Conservation (phyloP, 129 eudicot species). For the Smallanthus sonchifolius region DNA sequence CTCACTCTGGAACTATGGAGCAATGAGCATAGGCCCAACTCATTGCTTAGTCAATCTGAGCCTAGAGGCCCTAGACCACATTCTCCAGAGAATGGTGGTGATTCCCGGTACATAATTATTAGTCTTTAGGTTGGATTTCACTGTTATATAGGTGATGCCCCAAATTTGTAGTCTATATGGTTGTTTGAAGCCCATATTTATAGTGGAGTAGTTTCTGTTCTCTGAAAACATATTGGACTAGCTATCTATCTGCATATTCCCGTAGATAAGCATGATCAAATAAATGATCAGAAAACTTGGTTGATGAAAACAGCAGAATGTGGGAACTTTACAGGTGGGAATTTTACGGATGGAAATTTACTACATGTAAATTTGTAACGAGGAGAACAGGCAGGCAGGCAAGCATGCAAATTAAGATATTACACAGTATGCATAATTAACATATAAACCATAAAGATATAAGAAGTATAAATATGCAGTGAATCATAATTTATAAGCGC, state of each 20-base stretch:
- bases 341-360: background rate
- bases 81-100: background rate
- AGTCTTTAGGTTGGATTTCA: background rate
- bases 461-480: background rate
- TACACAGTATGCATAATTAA: conserved; percentile 4
- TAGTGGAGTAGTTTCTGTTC: background rate
- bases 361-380: background rate
- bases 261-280: background rate
- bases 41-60: background rate
- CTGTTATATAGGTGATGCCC: background rate
- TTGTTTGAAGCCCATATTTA: background rate
- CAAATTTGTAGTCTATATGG: conserved; percentile 3
- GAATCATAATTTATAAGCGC: background rate
- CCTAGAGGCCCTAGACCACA: background rate
- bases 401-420: background rate
- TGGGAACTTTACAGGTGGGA: background rate
- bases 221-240: background rate
- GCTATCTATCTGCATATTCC: background rate
- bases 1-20: background rate
- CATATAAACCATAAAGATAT: background rate
- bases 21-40: background rate
- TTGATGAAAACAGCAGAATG: background rate
- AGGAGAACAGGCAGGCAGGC: background rate
- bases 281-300: background rate
- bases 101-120: background rate